A percentile compares a stretch with the other conserved stretches of the same genome.
Conservation (phyloP, 345 rosid species). For the Trapa bicornis region DNA sequence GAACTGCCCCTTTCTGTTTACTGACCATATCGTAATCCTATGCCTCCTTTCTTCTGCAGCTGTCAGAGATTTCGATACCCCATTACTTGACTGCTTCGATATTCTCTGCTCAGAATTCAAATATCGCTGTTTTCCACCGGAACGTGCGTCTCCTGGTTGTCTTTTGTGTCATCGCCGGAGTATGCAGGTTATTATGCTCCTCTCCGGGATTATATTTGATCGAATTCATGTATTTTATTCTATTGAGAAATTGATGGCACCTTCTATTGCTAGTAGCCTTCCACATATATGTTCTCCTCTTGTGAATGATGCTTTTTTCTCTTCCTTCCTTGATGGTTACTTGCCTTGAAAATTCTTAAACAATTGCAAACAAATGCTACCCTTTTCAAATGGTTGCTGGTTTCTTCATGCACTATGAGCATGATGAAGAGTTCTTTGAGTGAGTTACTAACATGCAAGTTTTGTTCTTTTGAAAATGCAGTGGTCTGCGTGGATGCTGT, state of each 20-base stretch:
- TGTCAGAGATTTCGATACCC: constrained; percentile 73
- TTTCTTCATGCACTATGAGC: neutral
- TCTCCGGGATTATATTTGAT: too few relatives aligned
- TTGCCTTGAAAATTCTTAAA: neutral
- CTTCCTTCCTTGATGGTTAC: too few relatives aligned
- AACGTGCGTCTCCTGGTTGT: constrained; percentile 58
- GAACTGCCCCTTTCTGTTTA: neutral
- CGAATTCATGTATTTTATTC: too few relatives aligned
- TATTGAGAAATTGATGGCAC: neutral
- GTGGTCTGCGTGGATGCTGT: constrained; percentile 89
- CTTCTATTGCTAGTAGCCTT: neutral
- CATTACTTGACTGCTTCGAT: constrained; percentile 94
- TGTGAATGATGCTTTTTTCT: neutral
- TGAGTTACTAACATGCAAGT: constrained; percentile 15
- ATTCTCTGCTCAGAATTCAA: constrained; percentile 69
- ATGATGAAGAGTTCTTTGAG: neutral
- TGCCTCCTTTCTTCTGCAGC: constrained; percentile 29
- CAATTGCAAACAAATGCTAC: neutral
- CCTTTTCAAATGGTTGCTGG: neutral
- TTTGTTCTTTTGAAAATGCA: constrained; percentile 31
- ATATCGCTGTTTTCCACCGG: constrained; percentile 56
- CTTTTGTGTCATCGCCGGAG: constrained; percentile 67
- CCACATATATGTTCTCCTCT: neutral
- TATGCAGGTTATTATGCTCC: constrained; percentile 75
- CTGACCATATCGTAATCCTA: neutral